A percentile compares a stretch with the other conserved stretches of the same genome.
Evolutionary conservation across 148 eudicot species (phyloP).

Genomic region (Amaranthus cruentus): DNA sequence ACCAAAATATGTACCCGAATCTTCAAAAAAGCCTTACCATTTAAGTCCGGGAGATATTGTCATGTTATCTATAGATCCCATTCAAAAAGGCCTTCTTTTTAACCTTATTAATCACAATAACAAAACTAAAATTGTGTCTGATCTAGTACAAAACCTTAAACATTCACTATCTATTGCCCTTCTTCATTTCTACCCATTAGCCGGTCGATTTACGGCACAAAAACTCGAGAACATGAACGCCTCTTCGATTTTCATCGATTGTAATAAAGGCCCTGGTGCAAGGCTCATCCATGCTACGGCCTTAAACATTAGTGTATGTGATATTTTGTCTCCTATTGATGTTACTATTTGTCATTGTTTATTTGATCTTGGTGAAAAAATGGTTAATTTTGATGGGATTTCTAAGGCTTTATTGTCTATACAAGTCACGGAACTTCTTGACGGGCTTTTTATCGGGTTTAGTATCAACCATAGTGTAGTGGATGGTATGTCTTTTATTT

Average conservation of each 20-base stretch:
- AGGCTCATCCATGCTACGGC: slow-evolving; percentile 37
- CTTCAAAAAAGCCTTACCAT: neutral
- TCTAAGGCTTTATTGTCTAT: slow-evolving; percentile 37
- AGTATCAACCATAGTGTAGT: slow-evolving; percentile 10
- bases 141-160: slow-evolving; percentile 12
- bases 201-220: slow-evolving; percentile 5
- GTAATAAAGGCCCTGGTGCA: slow-evolving; percentile 44
- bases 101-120: neutral
- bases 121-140: neutral
- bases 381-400: slow-evolving; percentile 37
- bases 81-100: slow-evolving; percentile 22
- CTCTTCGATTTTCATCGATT: slow-evolving; percentile 14
- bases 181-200: slow-evolving; percentile 13
- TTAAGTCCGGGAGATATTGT: neutral
- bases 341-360: slow-evolving; percentile 17
- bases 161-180: slow-evolving; percentile 13
- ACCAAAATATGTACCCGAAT: slow-evolving; percentile 12
- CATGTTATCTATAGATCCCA: slow-evolving; percentile 2
- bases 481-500: slow-evolving; percentile 12
- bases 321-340: slow-evolving; percentile 19
- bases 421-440: slow-evolving; percentile 27
- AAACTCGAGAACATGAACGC: neutral
- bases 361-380: slow-evolving; percentile 25
- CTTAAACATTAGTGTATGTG: slow-evolving; percentile 11
- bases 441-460: slow-evolving; percentile 18